A percentile compares a stretch with the other conserved stretches of the same genome.
phyloP scores from a whole-genome alignment of 176 grass and related monocot genomes.

The Aegilops speltoides region DNA sequence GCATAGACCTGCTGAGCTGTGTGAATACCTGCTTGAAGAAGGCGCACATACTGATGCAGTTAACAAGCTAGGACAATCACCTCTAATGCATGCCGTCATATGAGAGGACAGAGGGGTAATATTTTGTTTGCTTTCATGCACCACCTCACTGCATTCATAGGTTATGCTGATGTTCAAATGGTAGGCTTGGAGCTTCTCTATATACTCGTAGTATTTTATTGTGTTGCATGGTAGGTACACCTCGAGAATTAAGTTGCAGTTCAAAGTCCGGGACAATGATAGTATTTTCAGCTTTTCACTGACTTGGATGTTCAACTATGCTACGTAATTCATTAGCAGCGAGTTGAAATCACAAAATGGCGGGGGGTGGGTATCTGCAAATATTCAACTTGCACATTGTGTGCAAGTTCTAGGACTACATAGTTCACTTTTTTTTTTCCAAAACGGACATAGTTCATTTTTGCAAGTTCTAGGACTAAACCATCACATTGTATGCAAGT shows the following conservation, averaged over 20 bases:
- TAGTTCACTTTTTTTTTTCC: too few species aligned
- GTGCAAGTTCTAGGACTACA: too few species aligned
- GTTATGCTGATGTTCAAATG: not conserved
- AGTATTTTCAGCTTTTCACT: not conserved
- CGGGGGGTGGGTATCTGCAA: too few species aligned
- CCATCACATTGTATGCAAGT: too few species aligned
- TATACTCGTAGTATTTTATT: not conserved
- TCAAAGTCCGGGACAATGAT: not conserved
- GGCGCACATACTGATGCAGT: constrained; percentile 71
- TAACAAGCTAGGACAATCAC: constrained; percentile 70
- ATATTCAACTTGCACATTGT: too few species aligned
- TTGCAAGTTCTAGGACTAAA: too few species aligned
- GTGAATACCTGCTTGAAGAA: constrained; percentile 91
- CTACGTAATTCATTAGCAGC: not conserved
- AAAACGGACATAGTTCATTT: too few species aligned
- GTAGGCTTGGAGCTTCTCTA: not conserved
- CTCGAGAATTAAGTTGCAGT: not conserved
- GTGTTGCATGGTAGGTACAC: not conserved
- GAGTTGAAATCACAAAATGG: too few species aligned
- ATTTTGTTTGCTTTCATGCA: not conserved
- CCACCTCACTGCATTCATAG: not conserved
- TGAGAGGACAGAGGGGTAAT: constrained; percentile 74
- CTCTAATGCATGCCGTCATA: constrained; percentile 81
- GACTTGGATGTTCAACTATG: not conserved
- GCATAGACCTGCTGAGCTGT: constrained; percentile 92